A percentile compares a stretch with the other conserved stretches of the same genome.
phyloP scores from a whole-genome alignment of 306 rosid genomes.

The Amphicarpaea edgeworthii region DNA sequence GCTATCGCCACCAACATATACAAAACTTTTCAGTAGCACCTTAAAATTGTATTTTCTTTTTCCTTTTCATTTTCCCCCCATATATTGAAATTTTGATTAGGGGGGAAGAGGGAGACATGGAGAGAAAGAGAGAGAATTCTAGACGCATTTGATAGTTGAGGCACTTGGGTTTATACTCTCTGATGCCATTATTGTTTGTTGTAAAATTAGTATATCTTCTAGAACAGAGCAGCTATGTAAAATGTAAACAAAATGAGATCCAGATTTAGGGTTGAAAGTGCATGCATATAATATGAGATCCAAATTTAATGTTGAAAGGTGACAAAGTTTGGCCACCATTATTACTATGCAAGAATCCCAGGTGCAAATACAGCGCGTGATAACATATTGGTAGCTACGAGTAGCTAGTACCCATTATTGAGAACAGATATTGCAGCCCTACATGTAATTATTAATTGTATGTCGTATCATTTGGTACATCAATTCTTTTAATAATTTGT shows the following conservation, averaged over 20 bases:
- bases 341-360: neutral
- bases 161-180: conserved; percentile 4
- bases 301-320: neutral
- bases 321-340: neutral
- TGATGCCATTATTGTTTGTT: conserved; percentile 10
- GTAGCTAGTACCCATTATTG: neutral
- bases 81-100: conserved; percentile 26
- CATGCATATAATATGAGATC: neutral
- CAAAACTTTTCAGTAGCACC: conserved; percentile 41
- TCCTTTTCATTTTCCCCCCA: neutral
- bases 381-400: neutral
- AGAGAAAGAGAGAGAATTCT: conserved; percentile 16
- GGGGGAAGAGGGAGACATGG: neutral
- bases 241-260: conserved; percentile 16
- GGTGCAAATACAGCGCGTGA: neutral
- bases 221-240: neutral
- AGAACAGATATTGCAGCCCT: neutral
- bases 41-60: neutral
- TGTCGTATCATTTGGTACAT: neutral
- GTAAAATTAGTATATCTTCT: neutral
- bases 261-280: neutral
- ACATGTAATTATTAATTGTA: neutral
- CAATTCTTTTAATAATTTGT: neutral
- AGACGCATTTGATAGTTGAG: conserved; percentile 33
- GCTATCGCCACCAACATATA: conserved; percentile 74